Conservation (phyloP, 2,329 filamentous ascomycete species). For the Apiospora kogelbergensis region DNA sequence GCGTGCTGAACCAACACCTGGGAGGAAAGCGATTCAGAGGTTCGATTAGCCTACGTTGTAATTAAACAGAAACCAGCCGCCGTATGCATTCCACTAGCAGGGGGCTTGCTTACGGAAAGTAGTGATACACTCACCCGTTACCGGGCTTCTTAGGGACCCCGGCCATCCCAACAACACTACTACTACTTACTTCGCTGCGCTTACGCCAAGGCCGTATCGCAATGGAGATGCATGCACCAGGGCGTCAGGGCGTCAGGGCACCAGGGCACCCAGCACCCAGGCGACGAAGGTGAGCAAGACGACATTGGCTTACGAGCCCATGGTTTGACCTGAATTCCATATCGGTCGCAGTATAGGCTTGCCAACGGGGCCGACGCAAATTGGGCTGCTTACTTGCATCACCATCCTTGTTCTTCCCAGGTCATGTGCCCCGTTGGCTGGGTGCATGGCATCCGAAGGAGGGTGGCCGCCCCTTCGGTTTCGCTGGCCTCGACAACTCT, state of each 20-base stretch:
- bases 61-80: background rate
- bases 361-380: slow-evolving; percentile 1
- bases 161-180: background rate
- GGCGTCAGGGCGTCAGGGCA: no score
- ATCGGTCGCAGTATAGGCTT: background rate
- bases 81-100: background rate
- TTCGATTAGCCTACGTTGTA: background rate
- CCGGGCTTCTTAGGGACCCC: background rate
- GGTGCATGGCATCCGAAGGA: background rate
- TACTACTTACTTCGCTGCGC: no score
- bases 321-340: background rate
- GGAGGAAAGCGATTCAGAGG: background rate
- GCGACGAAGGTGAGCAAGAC: background rate
- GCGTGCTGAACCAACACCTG: background rate
- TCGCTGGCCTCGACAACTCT: background rate
- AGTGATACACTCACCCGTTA: no score
- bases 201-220: slow-evolving; percentile 2
- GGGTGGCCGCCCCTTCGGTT: background rate
- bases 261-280: no score
- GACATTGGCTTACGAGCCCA: background rate
- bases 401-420: background rate
- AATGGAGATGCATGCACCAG: background rate
- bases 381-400: slow-evolving; percentile 10
- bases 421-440: slow-evolving; percentile 7
- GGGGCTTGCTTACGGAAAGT: background rate